These are phyloP conservation scores for Musa acuminata DNA, from an alignment of 176 grass and related monocot genomes.

Conservation along the genomic window DNA sequence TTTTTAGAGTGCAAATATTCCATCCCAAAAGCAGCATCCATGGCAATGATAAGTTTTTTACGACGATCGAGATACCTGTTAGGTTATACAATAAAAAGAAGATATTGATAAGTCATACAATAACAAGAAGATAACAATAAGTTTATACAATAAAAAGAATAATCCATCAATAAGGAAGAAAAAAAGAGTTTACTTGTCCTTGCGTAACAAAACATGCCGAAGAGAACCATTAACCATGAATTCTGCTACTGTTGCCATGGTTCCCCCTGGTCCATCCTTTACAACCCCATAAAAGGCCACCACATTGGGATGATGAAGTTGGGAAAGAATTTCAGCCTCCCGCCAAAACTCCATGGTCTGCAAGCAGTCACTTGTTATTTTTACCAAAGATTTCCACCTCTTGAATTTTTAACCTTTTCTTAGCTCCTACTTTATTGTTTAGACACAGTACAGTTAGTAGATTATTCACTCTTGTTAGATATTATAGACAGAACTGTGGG, in stretches of 20 bases:
- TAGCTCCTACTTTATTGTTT: not conserved
- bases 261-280: slow-evolving; percentile 78
- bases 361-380: not conserved
- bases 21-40: slow-evolving; percentile 87
- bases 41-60: slow-evolving; percentile 80
- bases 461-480: not conserved
- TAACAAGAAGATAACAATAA: slow-evolving; percentile 10
- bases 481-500: not conserved
- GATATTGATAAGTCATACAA: slow-evolving; percentile 11
- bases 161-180: slow-evolving; percentile 2
- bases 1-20: slow-evolving; percentile 96
- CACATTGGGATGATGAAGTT: slow-evolving; percentile 91
- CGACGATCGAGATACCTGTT: slow-evolving; percentile 71
- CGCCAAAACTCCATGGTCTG: slow-evolving; percentile 93
- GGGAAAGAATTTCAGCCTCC: slow-evolving; percentile 90
- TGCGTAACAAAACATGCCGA: slow-evolving; percentile 80
- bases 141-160: not conserved
- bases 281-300: slow-evolving; percentile 91
- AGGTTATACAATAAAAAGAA: slow-evolving; percentile 22
- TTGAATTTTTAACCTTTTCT: not conserved
- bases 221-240: slow-evolving; percentile 98
- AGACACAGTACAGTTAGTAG: not conserved
- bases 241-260: slow-evolving; percentile 75
- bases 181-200: slow-evolving; percentile 65
- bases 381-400: not conserved